Evolutionary conservation across 2,329 filamentous ascomycete genomes (phyloP).

Genomic region (Beauveria medogensis): DNA sequence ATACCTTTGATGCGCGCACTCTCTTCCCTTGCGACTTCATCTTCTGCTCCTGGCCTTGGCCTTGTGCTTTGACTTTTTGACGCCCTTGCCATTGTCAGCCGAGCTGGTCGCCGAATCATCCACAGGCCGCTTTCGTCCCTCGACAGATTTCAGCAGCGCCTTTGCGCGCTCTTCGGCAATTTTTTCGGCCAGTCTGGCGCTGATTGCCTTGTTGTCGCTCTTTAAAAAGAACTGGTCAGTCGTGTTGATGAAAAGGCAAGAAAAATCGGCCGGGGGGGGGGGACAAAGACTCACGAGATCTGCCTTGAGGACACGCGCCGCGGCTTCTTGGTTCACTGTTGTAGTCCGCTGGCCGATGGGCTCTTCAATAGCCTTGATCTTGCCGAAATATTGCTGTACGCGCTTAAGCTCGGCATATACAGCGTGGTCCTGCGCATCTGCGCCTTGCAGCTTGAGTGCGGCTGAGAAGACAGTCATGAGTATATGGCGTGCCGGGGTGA

Average conservation of each 20-base stretch:
- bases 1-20: not conserved
- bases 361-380: constrained; percentile 72
- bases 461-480: constrained; percentile 31
- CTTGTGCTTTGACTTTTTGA: constrained; percentile 20
- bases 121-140: constrained; percentile 36
- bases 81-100: constrained; percentile 22
- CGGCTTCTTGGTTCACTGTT: constrained; percentile 65
- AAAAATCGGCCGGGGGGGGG: not conserved
- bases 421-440: constrained; percentile 74
- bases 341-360: constrained; percentile 44
- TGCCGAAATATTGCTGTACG: constrained; percentile 85
- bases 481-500: not conserved
- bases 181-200: constrained; percentile 44
- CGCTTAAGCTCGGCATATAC: constrained; percentile 80
- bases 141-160: constrained; percentile 39
- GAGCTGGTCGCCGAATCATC: constrained; percentile 22
- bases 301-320: constrained; percentile 72
- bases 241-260: not conserved
- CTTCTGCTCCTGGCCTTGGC: constrained; percentile 18
- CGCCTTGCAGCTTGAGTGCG: constrained; percentile 68
- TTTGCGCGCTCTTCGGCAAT: constrained; percentile 49
- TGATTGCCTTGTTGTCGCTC: constrained; percentile 45
- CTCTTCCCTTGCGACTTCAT: not conserved
- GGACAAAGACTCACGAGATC: constrained; percentile 53
- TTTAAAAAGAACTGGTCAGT: constrained; percentile 17